Conservation (phyloP, 1,284 basidiomycete species). For the Mrakiaceae sp. region DNA sequence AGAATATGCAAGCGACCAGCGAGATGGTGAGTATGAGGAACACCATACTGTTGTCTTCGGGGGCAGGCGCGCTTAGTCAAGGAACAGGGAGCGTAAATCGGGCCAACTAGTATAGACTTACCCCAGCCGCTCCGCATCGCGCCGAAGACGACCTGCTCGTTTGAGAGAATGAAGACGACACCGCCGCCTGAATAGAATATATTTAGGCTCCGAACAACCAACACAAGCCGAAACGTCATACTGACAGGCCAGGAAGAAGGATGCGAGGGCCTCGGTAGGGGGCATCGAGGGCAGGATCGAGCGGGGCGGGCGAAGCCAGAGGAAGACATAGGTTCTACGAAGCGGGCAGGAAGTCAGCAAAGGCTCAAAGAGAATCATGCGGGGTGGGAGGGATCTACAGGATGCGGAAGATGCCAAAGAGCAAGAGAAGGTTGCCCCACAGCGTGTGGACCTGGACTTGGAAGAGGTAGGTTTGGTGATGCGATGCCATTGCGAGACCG, state of each 20-base stretch:
- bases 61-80: not conserved
- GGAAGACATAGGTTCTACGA: conserved; percentile 84
- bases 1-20: conserved; percentile 7
- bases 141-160: conserved; percentile 79
- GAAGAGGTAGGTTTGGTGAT: conserved; percentile 79
- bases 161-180: conserved; percentile 79
- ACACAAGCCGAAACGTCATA: not conserved
- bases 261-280: conserved; percentile 80
- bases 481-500: conserved; percentile 90
- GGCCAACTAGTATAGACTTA: conserved; percentile 41
- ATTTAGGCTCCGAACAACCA: not conserved
- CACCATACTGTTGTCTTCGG: conserved; percentile 60
- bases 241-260: conserved; percentile 65
- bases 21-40: conserved; percentile 54
- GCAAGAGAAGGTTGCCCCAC: conserved; percentile 86
- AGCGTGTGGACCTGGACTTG: conserved; percentile 81
- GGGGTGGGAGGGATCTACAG: conserved; percentile 31
- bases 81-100: not conserved
- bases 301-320: conserved; percentile 58
- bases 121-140: conserved; percentile 85
- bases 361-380: conserved; percentile 34
- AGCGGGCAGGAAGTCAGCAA: conserved; percentile 30
- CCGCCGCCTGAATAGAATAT: conserved; percentile 47
- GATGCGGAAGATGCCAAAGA: conserved; percentile 45
- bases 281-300: conserved; percentile 81